Base-by-base conservation (phyloP, 2,329 filamentous ascomycete species). In the Cladobotryum mycophilum region DNA sequence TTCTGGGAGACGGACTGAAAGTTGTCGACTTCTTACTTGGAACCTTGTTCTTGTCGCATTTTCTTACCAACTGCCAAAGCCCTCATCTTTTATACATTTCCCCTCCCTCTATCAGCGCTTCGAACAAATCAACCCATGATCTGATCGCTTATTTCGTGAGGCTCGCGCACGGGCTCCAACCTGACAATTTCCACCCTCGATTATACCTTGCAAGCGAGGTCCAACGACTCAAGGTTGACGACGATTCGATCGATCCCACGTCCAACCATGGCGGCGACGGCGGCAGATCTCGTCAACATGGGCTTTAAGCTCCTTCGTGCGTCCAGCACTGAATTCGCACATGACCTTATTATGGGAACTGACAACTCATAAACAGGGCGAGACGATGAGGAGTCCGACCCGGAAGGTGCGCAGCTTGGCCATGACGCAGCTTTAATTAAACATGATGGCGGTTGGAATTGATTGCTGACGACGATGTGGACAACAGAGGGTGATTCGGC, bases 401-500 rank as follows among this genome's bases (percentile, higher is more conserved):
- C 64, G 35, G 67, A 70, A 58, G 67, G 67, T 70, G 50, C 53
- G 55, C 53, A 36, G 48, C 41, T 50, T 48, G 49, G 46, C 47
- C 46, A 48, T 40, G 51, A 45, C 35, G 44, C 33, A 7, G 34
- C 13, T 13, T 15, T 15, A 8, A 33, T n/a, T n/a, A n/a, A n/a
- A n/a, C 15, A 25, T 22, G 41, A 17, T 20, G 41, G n/a, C 22
- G n/a, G 36, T 15, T 5, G 18, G 17, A 44, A n/a, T 46, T 38
- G 1, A 34, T 33, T 25, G 46, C 46, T 57, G 41, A 53, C 48
- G 34, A 48, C 47, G 52, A 30, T 1, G 41, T 35, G 38, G 34
- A 30, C 36, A n/a, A 13, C 59, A 81, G 82, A 84, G 61, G 81
- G 85, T 54, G 89, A 96, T 69, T 86, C 89, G 41, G 86, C 88